These are phyloP conservation scores for Lodderomyces orthopsilosis DNA, from an alignment of 1,139 yeast species.

Conservation along the genomic window DNA sequence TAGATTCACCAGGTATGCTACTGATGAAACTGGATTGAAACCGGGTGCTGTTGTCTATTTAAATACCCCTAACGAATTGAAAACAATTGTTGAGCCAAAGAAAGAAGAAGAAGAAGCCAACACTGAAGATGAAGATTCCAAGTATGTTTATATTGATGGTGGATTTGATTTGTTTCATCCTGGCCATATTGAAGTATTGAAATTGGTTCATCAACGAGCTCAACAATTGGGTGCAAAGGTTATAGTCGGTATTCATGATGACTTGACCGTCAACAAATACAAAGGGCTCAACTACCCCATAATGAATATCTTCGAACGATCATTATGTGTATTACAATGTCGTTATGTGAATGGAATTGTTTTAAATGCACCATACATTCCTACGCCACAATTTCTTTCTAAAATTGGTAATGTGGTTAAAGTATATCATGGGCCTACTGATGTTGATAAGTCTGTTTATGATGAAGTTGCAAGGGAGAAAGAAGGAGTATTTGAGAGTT, in stretches of 20 bases:
- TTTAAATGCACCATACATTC: slow-evolving; percentile 63
- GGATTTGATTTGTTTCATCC: slow-evolving; percentile 91
- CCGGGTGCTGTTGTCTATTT: slow-evolving; percentile 63
- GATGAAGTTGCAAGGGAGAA: slow-evolving; percentile 24
- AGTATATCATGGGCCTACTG: slow-evolving; percentile 66
- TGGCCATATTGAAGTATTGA: slow-evolving; percentile 78
- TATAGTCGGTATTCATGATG: slow-evolving; percentile 71
- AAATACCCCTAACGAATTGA: slow-evolving; percentile 11
- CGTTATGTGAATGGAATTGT: slow-evolving; percentile 76
- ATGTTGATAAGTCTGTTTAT: slow-evolving; percentile 38
- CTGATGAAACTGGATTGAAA: slow-evolving; percentile 59
- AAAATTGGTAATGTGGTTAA: slow-evolving; percentile 41
- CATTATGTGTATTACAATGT: slow-evolving; percentile 86
- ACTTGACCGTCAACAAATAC: slow-evolving; percentile 51
- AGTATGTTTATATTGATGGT: slow-evolving; percentile 68
- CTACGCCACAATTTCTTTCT: slow-evolving; percentile 39
- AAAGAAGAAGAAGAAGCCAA: neutral
- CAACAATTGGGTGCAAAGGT: slow-evolving; percentile 42
- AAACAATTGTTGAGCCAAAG: slow-evolving; percentile 36
- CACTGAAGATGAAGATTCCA: slow-evolving; percentile 17
- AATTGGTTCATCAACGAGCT: slow-evolving; percentile 41
- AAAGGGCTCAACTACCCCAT: slow-evolving; percentile 76
- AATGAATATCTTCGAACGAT: slow-evolving; percentile 84
- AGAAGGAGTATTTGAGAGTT: slow-evolving; percentile 35
- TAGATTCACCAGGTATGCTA: slow-evolving; percentile 57